phyloP scores from a whole-genome alignment of 1,284 basidiomycete genomes.

The Irpex lacteus region DNA sequence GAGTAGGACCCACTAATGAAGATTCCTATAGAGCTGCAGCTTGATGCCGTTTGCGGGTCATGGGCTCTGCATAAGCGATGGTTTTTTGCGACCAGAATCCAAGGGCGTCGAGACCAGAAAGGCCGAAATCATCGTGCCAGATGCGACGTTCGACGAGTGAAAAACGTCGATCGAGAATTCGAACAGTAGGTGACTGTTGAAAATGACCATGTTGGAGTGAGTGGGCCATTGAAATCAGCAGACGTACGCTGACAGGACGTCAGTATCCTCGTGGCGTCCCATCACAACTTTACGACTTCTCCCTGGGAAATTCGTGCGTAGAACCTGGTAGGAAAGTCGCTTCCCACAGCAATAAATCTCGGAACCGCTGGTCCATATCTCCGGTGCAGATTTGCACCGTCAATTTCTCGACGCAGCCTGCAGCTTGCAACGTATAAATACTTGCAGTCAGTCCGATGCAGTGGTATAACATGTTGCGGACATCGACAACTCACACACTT shows the following conservation, averaged over 20 bases:
- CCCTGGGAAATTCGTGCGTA: conserved; percentile 1
- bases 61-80: background rate
- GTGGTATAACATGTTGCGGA: too few species aligned
- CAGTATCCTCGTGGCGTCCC: conserved; percentile 15
- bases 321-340: background rate
- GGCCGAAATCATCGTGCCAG: background rate
- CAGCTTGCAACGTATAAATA: too few species aligned
- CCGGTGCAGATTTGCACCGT: background rate
- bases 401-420: background rate
- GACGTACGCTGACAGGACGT: conserved; percentile 11
- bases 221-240: background rate
- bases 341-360: background rate
- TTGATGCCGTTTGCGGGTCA: background rate
- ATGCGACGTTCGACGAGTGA: background rate
- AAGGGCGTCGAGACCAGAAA: background rate
- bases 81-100: too few species aligned
- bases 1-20: too few species aligned
- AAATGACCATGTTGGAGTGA: background rate
- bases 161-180: background rate
- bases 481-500: background rate
- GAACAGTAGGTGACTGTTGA: conserved; percentile 3
- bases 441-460: too few species aligned
- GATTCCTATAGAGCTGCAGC: background rate
- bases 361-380: background rate
- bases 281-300: background rate